These are phyloP conservation scores for Saccharata proteae DNA, from an alignment of 2,329 filamentous ascomycete species.

Conservation along the genomic window DNA sequence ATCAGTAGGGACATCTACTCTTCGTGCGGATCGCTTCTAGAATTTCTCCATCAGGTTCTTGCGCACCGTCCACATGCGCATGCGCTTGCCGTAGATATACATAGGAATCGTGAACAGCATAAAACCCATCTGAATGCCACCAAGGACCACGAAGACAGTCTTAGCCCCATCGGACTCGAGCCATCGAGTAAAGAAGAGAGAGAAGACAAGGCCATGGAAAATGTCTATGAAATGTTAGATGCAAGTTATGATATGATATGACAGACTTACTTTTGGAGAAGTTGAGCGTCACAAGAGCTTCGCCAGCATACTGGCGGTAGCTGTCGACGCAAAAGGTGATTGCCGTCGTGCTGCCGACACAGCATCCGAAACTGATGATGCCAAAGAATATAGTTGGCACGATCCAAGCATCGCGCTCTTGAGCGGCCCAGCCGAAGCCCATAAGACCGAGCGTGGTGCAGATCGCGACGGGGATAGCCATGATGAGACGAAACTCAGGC, in stretches of 20 bases:
- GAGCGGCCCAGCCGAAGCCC: slow-evolving; percentile 89
- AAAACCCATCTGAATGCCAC: slow-evolving; percentile 69
- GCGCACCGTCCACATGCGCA: slow-evolving; percentile 86
- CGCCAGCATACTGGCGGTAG: slow-evolving; percentile 85
- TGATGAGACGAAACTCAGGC: slow-evolving; percentile 82
- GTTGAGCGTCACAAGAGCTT: slow-evolving; percentile 87
- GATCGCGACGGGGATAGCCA: slow-evolving; percentile 69
- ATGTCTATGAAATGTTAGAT: slow-evolving; percentile 41
- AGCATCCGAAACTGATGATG: slow-evolving; percentile 82
- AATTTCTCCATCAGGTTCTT: slow-evolving; percentile 78
- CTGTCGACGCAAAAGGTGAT: slow-evolving; percentile 93
- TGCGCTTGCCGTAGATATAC: slow-evolving; percentile 87
- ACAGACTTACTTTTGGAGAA: slow-evolving; percentile 63
- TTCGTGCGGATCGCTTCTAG: no score
- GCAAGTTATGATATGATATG: slow-evolving; percentile 1
- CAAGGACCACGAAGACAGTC: slow-evolving; percentile 69
- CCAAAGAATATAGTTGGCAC: slow-evolving; percentile 92
- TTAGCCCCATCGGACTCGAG: slow-evolving; percentile 62
- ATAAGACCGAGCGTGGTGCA: slow-evolving; percentile 77
- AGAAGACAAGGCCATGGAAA: slow-evolving; percentile 79
- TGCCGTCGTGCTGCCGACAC: slow-evolving; percentile 75
- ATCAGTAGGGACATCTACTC: no score
- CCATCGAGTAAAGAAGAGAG: slow-evolving; percentile 81
- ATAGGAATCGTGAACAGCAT: slow-evolving; percentile 72
- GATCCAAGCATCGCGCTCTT: slow-evolving; percentile 67